A percentile compares a stretch with the other conserved stretches of the same genome.
Evolutionary conservation across 306 rosid species (phyloP).

Genomic region (Cercis canadensis): DNA sequence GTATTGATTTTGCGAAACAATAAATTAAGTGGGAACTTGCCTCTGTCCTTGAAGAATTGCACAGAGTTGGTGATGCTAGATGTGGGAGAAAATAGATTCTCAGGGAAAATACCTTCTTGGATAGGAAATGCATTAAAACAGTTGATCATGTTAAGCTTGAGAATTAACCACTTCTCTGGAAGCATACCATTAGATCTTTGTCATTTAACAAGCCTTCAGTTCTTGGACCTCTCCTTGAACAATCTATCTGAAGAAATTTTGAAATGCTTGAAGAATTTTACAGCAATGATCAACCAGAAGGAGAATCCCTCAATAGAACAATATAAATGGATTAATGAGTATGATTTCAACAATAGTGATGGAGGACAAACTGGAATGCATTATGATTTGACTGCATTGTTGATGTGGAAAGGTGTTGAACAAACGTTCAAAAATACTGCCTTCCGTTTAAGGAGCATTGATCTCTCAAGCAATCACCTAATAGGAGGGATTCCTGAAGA

Average conservation of each 20-base stretch:
- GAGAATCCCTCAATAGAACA: constrained; percentile 3
- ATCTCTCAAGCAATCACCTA: constrained; percentile 33
- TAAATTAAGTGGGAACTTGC: background rate
- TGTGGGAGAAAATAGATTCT: constrained; percentile 24
- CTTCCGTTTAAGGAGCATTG: constrained; percentile 4
- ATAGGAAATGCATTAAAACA: constrained; percentile 15
- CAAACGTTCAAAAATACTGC: background rate
- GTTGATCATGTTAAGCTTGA: constrained; percentile 21
- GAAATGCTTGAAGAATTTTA: constrained; percentile 33
- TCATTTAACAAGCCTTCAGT: background rate
- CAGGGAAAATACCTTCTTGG: constrained; percentile 35
- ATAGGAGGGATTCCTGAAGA: constrained; percentile 7
- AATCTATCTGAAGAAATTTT: constrained; percentile 4
- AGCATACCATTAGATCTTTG: constrained; percentile 24
- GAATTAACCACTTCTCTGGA: constrained; percentile 20
- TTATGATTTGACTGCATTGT: constrained; percentile 12
- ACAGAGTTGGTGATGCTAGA: constrained; percentile 3
- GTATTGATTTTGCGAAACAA: constrained; percentile 30
- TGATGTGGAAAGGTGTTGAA: constrained; percentile 42
- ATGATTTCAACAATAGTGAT: too few species aligned
- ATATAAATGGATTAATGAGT: too few species aligned
- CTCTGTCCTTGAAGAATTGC: background rate
- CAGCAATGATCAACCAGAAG: constrained; percentile 22
- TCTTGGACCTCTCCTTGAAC: constrained; percentile 36
- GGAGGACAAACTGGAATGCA: too few species aligned